Percentiles rank a stretch among this genome's conserved stretches.
phyloP scores from a whole-genome alignment of 2,329 filamentous ascomycete species.

The Cercospora nicotianae region DNA sequence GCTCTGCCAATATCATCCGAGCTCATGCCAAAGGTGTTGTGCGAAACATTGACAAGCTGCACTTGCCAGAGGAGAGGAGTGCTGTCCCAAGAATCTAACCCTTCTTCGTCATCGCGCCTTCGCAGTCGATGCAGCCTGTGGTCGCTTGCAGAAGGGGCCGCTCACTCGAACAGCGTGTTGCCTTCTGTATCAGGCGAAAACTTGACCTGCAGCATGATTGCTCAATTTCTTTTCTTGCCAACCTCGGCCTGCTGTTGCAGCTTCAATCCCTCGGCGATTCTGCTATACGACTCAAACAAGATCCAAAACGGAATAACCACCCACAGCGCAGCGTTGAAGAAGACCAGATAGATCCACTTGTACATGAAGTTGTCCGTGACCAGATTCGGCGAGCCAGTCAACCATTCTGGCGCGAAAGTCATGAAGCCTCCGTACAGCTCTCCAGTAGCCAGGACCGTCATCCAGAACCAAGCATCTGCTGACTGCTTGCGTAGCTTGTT shows the following conservation, averaged over 20 bases:
- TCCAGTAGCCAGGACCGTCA: conserved; percentile 59
- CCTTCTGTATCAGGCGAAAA: neutral
- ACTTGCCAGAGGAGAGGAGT: neutral
- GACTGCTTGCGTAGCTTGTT: conserved; percentile 43
- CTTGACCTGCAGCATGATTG: neutral
- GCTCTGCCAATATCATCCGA: neutral
- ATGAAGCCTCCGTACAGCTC: conserved; percentile 66
- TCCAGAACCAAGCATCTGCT: conserved; percentile 55
- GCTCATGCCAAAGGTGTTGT: neutral
- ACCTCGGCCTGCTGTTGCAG: conserved; percentile 12
- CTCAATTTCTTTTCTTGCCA: conserved; percentile 24
- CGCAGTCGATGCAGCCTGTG: neutral
- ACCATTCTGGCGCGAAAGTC: conserved; percentile 67
- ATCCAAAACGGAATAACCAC: conserved; percentile 61
- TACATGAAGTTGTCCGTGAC: conserved; percentile 62
- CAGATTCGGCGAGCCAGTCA: conserved; percentile 58
- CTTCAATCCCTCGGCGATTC: conserved; percentile 34
- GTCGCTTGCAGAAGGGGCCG: neutral
- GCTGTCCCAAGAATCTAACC: neutral
- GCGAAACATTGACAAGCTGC: neutral
- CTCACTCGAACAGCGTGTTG: neutral
- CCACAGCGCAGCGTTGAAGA: conserved; percentile 63
- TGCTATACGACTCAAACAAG: conserved; percentile 52
- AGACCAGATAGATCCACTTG: conserved; percentile 62
- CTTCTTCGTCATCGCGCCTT: neutral